Conservation (phyloP, 192 early-diverging fungal genomes). For the Piromyces sp. region DNA sequence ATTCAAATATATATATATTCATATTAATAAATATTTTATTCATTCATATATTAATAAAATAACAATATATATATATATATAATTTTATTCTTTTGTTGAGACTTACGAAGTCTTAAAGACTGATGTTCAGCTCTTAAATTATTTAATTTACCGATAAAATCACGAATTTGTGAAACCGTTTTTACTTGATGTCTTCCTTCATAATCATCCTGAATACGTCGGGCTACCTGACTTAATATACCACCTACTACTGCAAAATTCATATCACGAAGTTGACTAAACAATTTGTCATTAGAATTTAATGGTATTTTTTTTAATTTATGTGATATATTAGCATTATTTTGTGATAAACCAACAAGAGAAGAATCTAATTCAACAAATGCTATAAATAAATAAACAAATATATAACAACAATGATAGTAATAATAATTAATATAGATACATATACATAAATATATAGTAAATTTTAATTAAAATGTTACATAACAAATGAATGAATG, state of each 20-base stretch:
- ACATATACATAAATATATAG: neutral
- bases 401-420: neutral
- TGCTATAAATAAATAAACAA: slow-evolving; percentile 12
- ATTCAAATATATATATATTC: neutral
- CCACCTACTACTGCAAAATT: slow-evolving; percentile 83
- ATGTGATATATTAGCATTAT: slow-evolving; percentile 5
- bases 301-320: slow-evolving; percentile 53
- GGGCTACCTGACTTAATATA: slow-evolving; percentile 63
- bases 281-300: slow-evolving; percentile 66
- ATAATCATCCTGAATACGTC: slow-evolving; percentile 69
- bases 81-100: no score
- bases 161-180: slow-evolving; percentile 77
- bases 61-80: neutral
- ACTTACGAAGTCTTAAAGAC: slow-evolving; percentile 54
- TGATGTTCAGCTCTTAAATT: slow-evolving; percentile 73
- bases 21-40: slow-evolving; percentile 4
- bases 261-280: slow-evolving; percentile 60
- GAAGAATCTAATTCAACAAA: slow-evolving; percentile 59
- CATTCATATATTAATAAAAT: no score
- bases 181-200: slow-evolving; percentile 77
- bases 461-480: no score
- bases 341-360: slow-evolving; percentile 22
- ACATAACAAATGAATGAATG: no score
- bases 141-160: slow-evolving; percentile 76
- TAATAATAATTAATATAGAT: neutral